Conservation (phyloP, 2,329 filamentous ascomycete genomes). For the Ophiostoma sp. region DNA sequence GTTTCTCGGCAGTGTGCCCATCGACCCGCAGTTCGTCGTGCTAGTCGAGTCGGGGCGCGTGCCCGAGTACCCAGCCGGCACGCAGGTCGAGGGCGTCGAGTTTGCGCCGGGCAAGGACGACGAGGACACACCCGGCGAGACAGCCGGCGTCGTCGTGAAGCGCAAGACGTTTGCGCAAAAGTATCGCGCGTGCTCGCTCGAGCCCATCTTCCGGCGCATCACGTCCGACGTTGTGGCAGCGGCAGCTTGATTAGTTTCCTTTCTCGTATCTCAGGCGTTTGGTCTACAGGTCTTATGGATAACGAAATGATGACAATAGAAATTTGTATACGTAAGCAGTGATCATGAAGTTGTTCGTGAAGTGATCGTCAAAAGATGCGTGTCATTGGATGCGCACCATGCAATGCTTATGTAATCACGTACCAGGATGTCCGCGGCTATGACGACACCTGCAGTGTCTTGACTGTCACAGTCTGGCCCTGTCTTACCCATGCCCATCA, state of each 20-base stretch:
- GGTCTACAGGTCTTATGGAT: too few relatives aligned
- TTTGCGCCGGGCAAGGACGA: slow-evolving; percentile 32
- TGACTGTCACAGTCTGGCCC: neutral
- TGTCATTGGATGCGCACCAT: neutral
- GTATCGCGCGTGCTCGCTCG: slow-evolving; percentile 66
- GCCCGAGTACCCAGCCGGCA: slow-evolving; percentile 66
- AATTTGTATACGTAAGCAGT: too few relatives aligned
- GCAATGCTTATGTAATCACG: neutral
- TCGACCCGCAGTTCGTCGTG: slow-evolving; percentile 86
- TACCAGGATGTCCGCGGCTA: neutral
- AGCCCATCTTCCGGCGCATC: slow-evolving; percentile 62
- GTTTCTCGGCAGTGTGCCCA: slow-evolving; percentile 81
- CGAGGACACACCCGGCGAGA: neutral
- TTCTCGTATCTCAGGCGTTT: too few relatives aligned
- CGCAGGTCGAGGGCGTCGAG: slow-evolving; percentile 53
- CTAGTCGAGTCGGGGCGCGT: slow-evolving; percentile 68
- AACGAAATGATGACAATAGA: too few relatives aligned
- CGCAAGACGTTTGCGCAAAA: slow-evolving; percentile 58
- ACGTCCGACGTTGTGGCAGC: slow-evolving; percentile 44
- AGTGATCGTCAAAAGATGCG: too few relatives aligned
- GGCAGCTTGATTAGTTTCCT: too few relatives aligned
- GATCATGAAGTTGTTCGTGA: too few relatives aligned
- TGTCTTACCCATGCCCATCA: neutral
- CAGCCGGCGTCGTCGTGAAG: slow-evolving; percentile 26
- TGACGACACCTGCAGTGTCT: neutral